A percentile compares a stretch with the other conserved stretches of the same genome.
Conservation (phyloP, 2,329 filamentous ascomycete species). For the Balansia obtecta region DNA sequence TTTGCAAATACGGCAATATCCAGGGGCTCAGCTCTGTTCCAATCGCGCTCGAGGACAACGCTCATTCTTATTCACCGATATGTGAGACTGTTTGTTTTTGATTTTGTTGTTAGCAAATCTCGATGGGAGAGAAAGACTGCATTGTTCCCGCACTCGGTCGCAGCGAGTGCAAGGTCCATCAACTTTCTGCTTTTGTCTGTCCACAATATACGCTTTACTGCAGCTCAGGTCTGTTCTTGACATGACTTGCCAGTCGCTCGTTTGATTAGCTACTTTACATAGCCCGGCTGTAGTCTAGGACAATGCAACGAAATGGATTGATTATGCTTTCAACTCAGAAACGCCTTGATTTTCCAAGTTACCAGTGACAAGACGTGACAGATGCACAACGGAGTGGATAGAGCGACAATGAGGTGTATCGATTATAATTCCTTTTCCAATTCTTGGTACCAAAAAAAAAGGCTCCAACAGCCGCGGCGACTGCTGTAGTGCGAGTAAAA, state of each 20-base stretch:
- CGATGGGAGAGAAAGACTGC: slow-evolving; percentile 1
- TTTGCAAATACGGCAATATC: slow-evolving; percentile 15
- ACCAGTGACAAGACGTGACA: not conserved
- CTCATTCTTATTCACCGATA: slow-evolving; percentile 17
- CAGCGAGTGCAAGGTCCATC: slow-evolving; percentile 2
- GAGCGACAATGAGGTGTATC: too few relatives aligned
- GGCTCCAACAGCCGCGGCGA: too few relatives aligned
- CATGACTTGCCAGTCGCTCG: slow-evolving; percentile 23
- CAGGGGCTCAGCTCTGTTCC: slow-evolving; percentile 20
- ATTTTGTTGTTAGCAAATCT: slow-evolving; percentile 6
- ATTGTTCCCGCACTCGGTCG: slow-evolving; percentile 4
- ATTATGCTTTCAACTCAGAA: not conserved
- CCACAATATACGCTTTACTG: slow-evolving; percentile 16
- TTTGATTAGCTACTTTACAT: slow-evolving; percentile 16
- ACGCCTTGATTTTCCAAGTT: not conserved
- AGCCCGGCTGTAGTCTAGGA: slow-evolving; percentile 23
- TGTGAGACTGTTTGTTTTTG: slow-evolving; percentile 12
- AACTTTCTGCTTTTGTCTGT: slow-evolving; percentile 7
- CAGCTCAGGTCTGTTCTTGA: slow-evolving; percentile 15
- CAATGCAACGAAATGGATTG: slow-evolving; percentile 9
- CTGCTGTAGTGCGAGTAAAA: not conserved
- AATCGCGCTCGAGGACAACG: slow-evolving; percentile 12
- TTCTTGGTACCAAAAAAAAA: not conserved
- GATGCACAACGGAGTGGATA: not conserved
- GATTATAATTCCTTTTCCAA: too few relatives aligned